These are phyloP conservation scores for Phyllosticta citribraziliensis DNA, from an alignment of 2,329 filamentous ascomycete genomes.

Conservation along the genomic window DNA sequence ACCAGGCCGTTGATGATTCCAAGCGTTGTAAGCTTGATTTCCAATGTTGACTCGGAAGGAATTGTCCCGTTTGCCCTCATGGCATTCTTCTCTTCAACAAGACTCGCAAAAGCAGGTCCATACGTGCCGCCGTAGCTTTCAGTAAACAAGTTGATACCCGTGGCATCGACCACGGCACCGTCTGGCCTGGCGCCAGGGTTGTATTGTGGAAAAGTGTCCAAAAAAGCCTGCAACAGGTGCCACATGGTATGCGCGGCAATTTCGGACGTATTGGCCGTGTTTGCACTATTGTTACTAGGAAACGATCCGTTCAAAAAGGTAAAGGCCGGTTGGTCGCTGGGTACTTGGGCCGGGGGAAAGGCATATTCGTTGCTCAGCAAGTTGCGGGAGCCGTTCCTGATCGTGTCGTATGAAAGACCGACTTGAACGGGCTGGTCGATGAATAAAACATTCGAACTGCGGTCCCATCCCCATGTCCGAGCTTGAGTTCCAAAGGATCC, in stretches of 20 bases:
- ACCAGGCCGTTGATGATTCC: constrained; percentile 65
- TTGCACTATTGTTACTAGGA: constrained; percentile 40
- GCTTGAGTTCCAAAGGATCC: constrained; percentile 45
- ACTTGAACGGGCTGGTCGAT: constrained; percentile 60
- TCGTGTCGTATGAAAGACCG: constrained; percentile 56
- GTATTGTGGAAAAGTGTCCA: constrained; percentile 50
- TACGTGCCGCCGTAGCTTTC: constrained; percentile 65
- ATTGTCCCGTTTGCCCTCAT: constrained; percentile 42
- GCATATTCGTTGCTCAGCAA: constrained; percentile 30
- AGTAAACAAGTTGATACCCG: constrained; percentile 56
- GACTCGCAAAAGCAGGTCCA: constrained; percentile 52
- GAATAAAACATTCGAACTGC: constrained; percentile 48
- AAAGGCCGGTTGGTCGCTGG: constrained; percentile 27
- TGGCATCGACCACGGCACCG: constrained; percentile 26
- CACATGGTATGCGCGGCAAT: constrained; percentile 51
- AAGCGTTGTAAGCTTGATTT: constrained; percentile 50
- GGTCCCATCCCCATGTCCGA: constrained; percentile 58
- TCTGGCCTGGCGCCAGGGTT: constrained; percentile 38
- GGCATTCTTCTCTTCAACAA: constrained; percentile 53
- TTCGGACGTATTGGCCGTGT: constrained; percentile 47
- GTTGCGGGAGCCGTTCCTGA: constrained; percentile 40
- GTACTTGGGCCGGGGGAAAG: constrained; percentile 27
- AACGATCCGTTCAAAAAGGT: constrained; percentile 55
- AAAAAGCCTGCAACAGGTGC: constrained; percentile 55
- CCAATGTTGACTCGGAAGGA: constrained; percentile 42